A percentile compares a stretch with the other conserved stretches of the same genome.
phyloP scores from a whole-genome alignment of 164 flowering plant species.

The Cinnamomum chago region DNA sequence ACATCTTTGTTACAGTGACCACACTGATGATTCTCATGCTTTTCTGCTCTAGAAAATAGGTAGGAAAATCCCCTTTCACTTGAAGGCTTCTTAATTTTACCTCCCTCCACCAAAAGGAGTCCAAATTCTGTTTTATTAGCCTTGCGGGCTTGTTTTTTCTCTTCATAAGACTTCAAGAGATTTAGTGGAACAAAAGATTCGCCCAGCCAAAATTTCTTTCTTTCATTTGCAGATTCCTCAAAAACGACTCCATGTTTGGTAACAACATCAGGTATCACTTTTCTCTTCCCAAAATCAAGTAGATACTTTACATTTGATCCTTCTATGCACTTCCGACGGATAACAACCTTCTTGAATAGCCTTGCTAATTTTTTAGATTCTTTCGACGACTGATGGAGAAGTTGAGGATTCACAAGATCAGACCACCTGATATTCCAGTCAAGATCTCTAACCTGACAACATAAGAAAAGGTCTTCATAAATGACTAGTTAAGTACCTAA shows the following conservation, averaged over 20 bases:
- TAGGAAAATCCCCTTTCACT: conserved; percentile 46
- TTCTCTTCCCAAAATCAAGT: conserved; percentile 96
- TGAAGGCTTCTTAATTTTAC: conserved; percentile 26
- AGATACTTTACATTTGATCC: conserved; percentile 63
- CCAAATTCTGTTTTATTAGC: conserved; percentile 30
- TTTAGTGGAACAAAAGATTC: conserved; percentile 81
- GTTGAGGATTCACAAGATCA: conserved; percentile 58
- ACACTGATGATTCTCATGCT: conserved; percentile 54
- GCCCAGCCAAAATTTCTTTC: conserved; percentile 83
- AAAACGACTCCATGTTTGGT: conserved; percentile 50
- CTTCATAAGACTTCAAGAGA: conserved; percentile 82
- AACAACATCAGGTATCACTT: conserved; percentile 71
- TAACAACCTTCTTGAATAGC: conserved; percentile 69
- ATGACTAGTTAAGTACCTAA: background rate
- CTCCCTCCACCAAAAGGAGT: conserved; percentile 21
- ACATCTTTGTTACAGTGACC: conserved; percentile 85
- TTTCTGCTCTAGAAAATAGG: conserved; percentile 62
- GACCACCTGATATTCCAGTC: conserved; percentile 73
- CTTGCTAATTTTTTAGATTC: conserved; percentile 54
- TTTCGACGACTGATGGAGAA: conserved; percentile 43
- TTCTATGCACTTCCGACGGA: conserved; percentile 65
- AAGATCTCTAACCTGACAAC: conserved; percentile 76
- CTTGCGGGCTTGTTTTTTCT: conserved; percentile 55
- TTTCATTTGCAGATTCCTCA: conserved; percentile 64
- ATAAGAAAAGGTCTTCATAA: background rate